A percentile compares a stretch with the other conserved stretches of the same genome.
phyloP scores from a whole-genome alignment of 305 asterid species.

The Rubia balearica region DNA sequence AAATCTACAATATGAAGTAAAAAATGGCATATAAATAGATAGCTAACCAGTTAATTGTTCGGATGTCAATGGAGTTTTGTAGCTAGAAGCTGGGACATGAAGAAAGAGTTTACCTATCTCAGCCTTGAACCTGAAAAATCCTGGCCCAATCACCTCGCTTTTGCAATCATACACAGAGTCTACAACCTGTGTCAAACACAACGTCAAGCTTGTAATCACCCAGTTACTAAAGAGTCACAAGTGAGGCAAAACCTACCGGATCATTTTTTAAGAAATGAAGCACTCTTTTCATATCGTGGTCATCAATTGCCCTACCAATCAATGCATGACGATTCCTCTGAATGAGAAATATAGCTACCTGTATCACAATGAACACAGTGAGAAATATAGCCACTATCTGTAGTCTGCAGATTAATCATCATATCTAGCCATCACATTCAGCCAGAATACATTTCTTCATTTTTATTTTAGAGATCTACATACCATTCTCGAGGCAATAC shows the following conservation, averaged over 20 bases:
- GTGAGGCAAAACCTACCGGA: slow-evolving; percentile 42
- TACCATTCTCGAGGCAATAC: neutral
- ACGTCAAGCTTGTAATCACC: slow-evolving; percentile 17
- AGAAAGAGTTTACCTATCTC: slow-evolving; percentile 66
- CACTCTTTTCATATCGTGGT: slow-evolving; percentile 85
- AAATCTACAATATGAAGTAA: slow-evolving; percentile 54
- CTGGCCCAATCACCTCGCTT: slow-evolving; percentile 99
- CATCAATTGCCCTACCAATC: slow-evolving; percentile 97
- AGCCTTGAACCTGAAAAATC: slow-evolving; percentile 95
- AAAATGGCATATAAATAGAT: neutral
- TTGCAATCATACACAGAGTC: slow-evolving; percentile 95
- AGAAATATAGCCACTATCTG: neutral
- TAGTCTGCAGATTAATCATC: neutral
- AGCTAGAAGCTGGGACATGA: neutral
- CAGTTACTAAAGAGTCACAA: slow-evolving; percentile 11
- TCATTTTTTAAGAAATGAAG: slow-evolving; percentile 81
- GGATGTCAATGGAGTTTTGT: neutral
- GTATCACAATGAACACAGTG: slow-evolving; percentile 22
- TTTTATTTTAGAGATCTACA: neutral
- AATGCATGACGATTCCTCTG: slow-evolving; percentile 98
- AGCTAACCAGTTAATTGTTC: neutral
- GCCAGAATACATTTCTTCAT: neutral
- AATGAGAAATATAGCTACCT: slow-evolving; percentile 95
- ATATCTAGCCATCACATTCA: neutral
- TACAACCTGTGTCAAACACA: slow-evolving; percentile 60